phyloP scores from a whole-genome alignment of 352 stramenopile genomes.

The Peronospora farinosa region DNA sequence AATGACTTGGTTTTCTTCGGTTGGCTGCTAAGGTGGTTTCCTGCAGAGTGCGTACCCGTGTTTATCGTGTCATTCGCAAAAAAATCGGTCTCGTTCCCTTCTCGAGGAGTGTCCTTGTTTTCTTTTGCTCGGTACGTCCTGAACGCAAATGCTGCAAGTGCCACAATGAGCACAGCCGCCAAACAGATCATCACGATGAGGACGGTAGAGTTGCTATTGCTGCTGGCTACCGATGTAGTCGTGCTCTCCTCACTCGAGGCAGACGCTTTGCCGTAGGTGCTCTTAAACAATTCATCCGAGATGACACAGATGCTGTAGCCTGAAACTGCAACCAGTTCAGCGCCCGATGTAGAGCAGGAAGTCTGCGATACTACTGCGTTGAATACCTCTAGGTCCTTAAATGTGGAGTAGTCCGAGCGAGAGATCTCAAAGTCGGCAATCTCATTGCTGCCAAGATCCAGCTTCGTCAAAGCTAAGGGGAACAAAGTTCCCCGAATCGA shows the following conservation, averaged over 20 bases:
- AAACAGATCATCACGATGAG: conserved; percentile 55
- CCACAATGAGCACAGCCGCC: conserved; percentile 41
- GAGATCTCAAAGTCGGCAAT: conserved; percentile 71
- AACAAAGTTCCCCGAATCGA: conserved; percentile 52
- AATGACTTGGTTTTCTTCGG: conserved; percentile 29
- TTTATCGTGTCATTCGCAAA: conserved; percentile 46
- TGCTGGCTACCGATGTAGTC: conserved; percentile 16
- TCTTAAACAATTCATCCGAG: conserved; percentile 49
- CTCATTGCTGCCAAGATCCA: conserved; percentile 40
- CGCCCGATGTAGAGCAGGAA: conserved; percentile 36
- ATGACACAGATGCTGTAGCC: conserved; percentile 52
- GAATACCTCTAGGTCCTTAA: conserved; percentile 43
- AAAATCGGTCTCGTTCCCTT: conserved; percentile 30
- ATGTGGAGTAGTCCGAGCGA: conserved; percentile 49
- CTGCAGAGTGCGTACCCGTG: conserved; percentile 23
- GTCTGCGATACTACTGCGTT: conserved; percentile 37
- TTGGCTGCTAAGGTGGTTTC: conserved; percentile 19
- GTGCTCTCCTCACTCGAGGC: conserved; percentile 27
- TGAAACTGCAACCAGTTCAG: conserved; percentile 36
- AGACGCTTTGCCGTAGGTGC: conserved; percentile 35
- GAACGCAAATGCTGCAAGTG: conserved; percentile 45
- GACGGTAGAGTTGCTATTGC: conserved; percentile 36
- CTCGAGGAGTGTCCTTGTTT: conserved; percentile 18
- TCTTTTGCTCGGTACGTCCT: conserved; percentile 39
- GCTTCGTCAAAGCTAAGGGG: conserved; percentile 37